Base-by-base conservation (phyloP, 2,329 filamentous ascomycete genomes). In the Ophiostoma piceae region DNA sequence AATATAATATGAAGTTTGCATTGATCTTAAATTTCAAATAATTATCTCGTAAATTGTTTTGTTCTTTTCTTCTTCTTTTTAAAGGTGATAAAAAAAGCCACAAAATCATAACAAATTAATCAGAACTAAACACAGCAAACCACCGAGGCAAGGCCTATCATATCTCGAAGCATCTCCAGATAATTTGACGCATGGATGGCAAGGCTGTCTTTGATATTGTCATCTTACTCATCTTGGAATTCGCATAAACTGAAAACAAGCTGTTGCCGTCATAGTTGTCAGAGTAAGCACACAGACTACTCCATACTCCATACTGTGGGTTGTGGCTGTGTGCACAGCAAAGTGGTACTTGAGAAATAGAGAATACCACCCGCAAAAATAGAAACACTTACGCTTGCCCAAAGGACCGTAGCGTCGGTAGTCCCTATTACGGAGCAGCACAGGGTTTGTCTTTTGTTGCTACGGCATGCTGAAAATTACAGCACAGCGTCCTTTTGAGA, bases 351-450 rank as follows among this genome's bases (percentile, higher is more conserved):
- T 4, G 6, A 3, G 51, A 29, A 22, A 26, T 5, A 26, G 51
- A 57, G 57, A 35, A 62, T 62, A 26, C 51, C 26, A 57, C 51
- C n/a, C 12, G 51, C 11, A 62, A 62, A 62, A 62, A 62, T 62
- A 62, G 57, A 62, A 35, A 32, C 57, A 62, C 26, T 29, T 57
- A 26, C 2, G 11, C 11, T 41, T 41, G 39, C 12, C 51, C 57
- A 35, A 32, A 16, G 8, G 3, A 62, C 12, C 22, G 26, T 32
- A 62, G n/a, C 26, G 26, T 7, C 26, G 51, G 51, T 57, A 47
- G 19, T 47, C 51, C 51, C 51, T 57, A 57, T 57, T 57, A 57
- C 51, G 51, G 51, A 57, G 51, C 19, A 47, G 43, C 43, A 47
- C 43, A 47, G 19, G 43, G 43, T 3, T 29, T 29, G 26, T 29